Conservation (phyloP, 306 rosid genomes). For the Castanopsis chinensis region DNA sequence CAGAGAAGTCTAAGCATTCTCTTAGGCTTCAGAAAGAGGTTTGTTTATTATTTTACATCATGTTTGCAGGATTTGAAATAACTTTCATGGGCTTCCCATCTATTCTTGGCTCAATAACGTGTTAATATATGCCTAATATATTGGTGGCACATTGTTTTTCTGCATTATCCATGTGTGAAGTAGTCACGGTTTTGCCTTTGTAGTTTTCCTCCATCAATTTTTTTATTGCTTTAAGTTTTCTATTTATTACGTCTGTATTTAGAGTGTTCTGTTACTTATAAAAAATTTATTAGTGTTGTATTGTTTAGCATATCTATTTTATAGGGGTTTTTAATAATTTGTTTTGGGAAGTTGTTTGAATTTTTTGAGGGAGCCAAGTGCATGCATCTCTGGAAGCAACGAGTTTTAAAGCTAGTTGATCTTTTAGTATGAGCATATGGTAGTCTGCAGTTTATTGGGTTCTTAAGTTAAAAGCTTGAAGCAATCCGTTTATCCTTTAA, state of each 20-base stretch:
- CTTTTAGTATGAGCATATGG: background rate
- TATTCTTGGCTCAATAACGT: background rate
- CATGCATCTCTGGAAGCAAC: background rate
- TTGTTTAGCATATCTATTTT: background rate
- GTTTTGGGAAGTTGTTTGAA: background rate
- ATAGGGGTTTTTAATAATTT: background rate
- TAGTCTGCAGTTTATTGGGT: background rate
- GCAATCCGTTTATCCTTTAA: background rate
- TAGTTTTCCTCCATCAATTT: background rate
- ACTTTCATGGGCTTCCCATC: background rate
- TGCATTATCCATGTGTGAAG: background rate
- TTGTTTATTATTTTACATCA: constrained; percentile 11
- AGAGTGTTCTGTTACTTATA: background rate
- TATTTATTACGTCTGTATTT: background rate
- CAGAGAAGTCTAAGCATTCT: constrained; percentile 75
- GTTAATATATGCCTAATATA: background rate
- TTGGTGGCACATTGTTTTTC: background rate
- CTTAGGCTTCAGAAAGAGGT: constrained; percentile 84
- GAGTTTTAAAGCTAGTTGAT: background rate
- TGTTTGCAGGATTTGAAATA: constrained; percentile 8
- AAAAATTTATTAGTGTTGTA: background rate
- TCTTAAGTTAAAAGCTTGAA: background rate
- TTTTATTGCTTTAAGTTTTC: background rate
- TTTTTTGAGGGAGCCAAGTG: background rate
- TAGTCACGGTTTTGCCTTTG: background rate